Base-by-base conservation (phyloP, 805 yeast genomes). In the Myxozyma melibiosi region DNA sequence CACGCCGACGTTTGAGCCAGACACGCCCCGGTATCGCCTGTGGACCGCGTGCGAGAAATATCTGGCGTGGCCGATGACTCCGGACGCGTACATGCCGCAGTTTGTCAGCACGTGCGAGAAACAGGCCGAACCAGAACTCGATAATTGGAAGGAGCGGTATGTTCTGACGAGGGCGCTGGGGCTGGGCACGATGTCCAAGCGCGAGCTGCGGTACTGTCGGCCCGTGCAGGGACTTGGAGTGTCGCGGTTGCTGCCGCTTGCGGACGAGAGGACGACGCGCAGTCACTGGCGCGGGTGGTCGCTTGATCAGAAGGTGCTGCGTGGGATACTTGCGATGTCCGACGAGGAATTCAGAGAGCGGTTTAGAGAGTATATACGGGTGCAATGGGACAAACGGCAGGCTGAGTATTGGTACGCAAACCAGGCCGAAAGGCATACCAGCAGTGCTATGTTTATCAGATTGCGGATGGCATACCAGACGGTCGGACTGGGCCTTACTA, bases 21-120 rank as follows among this genome's bases (percentile, higher is more conserved):
- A 33, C 4, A 3, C 22, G 13, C 20, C 31, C 2, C 58, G 48
- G 18, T 18, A 37, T 7, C 22, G 31, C 14, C 34, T 57, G 16
- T 57, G 61, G 61, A 25, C 24, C 5, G 52, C 55, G 13, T 57
- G 55, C 27, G 39, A 35, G 49, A 35, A 31, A 11, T 24, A 31
- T 28, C 40, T 57, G 28, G 31, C 27, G 2, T 57, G 61, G 61
- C 48, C 54, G 25, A 41, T 25, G 22, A 34, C 31, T n/a, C n/a
- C n/a, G n/a, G n/a, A 39, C 24, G 11, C 24, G 14, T 14, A 33
- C 37, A 11, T 11, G 14, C 37, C 11, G 14, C 11, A 11, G 11
- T 33, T 33, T 11, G 14, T 11, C 11, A 33, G 37, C 11, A 33
- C 11, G 11, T 33, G 11, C 14, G 14, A 33, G n/a, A n/a, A n/a